Percentiles rank a stretch among this genome's conserved stretches.
phyloP scores from a whole-genome alignment of 805 yeast species.

The Saturnispora sanitii region DNA sequence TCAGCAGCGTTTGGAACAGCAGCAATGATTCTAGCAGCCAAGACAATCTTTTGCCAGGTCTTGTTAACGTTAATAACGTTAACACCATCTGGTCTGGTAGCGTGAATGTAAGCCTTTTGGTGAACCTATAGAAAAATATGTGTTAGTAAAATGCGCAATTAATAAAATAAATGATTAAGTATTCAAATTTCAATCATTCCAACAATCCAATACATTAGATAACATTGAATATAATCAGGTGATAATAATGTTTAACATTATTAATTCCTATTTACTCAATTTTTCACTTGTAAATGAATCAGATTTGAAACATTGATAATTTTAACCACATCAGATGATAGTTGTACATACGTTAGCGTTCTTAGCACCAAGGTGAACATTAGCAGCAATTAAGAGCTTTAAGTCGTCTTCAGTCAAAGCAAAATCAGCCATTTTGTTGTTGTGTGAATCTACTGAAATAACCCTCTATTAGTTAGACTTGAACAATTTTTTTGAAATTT shows the following conservation, averaged over 20 bases:
- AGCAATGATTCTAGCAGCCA: conserved; percentile 99
- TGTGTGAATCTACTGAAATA: conserved; percentile 11
- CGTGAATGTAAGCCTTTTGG: conserved; percentile 94
- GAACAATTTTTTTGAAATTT: conserved; percentile 8
- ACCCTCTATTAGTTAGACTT: background rate
- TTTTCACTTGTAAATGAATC: background rate
- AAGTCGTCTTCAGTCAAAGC: conserved; percentile 86
- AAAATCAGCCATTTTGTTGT: conserved; percentile 28
- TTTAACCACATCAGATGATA: background rate
- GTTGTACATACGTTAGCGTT: conserved; percentile 85
- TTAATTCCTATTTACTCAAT: background rate
- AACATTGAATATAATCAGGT: too few relatives aligned
- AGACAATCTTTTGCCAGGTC: conserved; percentile 99
- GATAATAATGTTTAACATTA: too few relatives aligned
- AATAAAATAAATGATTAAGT: too few relatives aligned
- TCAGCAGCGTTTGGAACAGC: conserved; percentile 98
- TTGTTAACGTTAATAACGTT: conserved; percentile 96
- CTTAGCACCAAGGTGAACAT: conserved; percentile 98
- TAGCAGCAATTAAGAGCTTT: conserved; percentile 98
- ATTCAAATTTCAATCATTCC: too few relatives aligned
- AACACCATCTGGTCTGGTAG: conserved; percentile 99
- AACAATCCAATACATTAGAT: too few relatives aligned
- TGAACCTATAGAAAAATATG: conserved; percentile 56
- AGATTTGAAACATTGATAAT: too few relatives aligned
- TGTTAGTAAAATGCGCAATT: conserved; percentile 11